A percentile compares a stretch with the other conserved stretches of the same genome.
These are phyloP conservation scores for Lasiodiplodia theobromae DNA, from an alignment of 2,329 filamentous ascomycete species.

Conservation along the genomic window DNA sequence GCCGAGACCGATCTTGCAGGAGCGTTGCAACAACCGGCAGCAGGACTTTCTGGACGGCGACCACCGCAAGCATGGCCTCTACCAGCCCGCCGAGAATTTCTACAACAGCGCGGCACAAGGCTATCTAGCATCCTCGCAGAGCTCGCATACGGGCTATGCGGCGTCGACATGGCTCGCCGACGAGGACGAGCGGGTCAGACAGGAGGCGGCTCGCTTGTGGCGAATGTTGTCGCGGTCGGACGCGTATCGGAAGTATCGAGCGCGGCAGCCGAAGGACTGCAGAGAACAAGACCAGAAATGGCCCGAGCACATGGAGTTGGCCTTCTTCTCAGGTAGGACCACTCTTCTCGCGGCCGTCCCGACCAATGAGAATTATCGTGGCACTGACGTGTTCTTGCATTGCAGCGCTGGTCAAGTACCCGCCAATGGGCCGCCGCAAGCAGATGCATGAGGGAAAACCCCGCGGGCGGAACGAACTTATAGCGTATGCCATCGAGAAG, in stretches of 20 bases:
- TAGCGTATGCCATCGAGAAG: slow-evolving; percentile 64
- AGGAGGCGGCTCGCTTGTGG: slow-evolving; percentile 40
- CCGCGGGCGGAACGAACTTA: slow-evolving; percentile 67
- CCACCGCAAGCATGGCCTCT: slow-evolving; percentile 40
- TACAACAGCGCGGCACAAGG: slow-evolving; percentile 20
- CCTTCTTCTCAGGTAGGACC: slow-evolving; percentile 56
- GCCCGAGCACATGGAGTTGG: slow-evolving; percentile 56
- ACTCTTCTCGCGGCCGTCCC: slow-evolving; percentile 19
- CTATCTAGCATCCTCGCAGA: slow-evolving; percentile 18
- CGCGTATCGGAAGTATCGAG: slow-evolving; percentile 55
- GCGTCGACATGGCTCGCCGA: slow-evolving; percentile 17
- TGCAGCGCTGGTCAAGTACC: slow-evolving; percentile 59
- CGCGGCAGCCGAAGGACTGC: slow-evolving; percentile 46
- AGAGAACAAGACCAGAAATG: slow-evolving; percentile 50
- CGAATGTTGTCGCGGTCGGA: slow-evolving; percentile 45
- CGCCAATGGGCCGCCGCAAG: slow-evolving; percentile 66
- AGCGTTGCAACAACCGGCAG: slow-evolving; percentile 52
- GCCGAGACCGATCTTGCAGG: slow-evolving; percentile 48
- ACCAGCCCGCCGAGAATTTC: slow-evolving; percentile 27
- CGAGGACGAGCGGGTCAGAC: slow-evolving; percentile 28
- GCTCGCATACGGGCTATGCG: slow-evolving; percentile 10
- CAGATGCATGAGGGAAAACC: slow-evolving; percentile 56
- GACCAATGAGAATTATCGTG: slow-evolving; percentile 18
- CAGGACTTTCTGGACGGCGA: slow-evolving; percentile 39
- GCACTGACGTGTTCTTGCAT: slow-evolving; percentile 14